Evolutionary conservation across 2,329 filamentous ascomycete genomes (phyloP), one percentile per base, ranked within the genome.

Genomic region (Graphium sp.): DNA sequence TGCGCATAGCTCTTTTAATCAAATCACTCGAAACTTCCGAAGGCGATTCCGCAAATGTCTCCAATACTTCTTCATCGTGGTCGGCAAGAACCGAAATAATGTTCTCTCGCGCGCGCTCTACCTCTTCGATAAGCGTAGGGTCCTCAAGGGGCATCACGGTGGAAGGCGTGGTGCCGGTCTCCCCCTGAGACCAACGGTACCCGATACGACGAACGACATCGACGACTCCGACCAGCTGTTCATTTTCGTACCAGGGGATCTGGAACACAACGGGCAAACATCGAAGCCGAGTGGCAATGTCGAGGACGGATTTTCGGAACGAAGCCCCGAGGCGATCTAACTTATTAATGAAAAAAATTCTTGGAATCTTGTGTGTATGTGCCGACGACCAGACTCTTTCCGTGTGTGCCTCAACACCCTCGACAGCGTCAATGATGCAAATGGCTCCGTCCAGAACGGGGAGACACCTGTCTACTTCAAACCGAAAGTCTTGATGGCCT

Each of bases 381-480:
- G 89, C 85, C 37, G 93, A 89, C 10, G 69, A 65, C 89, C 89
- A 98, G 4, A 98, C 89, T 41, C 92, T 77, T 48, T 98, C 89
- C 0, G 89, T 95, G 47, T 95, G 89, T 2, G 89, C 87, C 52
- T 98, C 89, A 14, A 98, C 89, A 2, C 84, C 84, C 35, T 87
- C 84, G 21, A 93, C 84, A 0, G 81, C 84, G 46, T 93, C 84
- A 6, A 93, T 71, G 42, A 93, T 85, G 43, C 83, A 92, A n/a
- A 93, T 75, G 2, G 83, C 83, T 5, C 84, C 84, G 45, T 93
- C 84, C 1, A 93, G 63, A 19, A 93, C 78, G 13, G 83, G 74
- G 6, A 95, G 60, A 18, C 87, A 95, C 9, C 89, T 73, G 38
- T 94, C 67, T 3, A 95, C 89, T 49, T 98, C 89, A 44, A 95